These are phyloP conservation scores for Ananas comosus DNA, from an alignment of 176 grass and related monocot species.

Conservation along the genomic window DNA sequence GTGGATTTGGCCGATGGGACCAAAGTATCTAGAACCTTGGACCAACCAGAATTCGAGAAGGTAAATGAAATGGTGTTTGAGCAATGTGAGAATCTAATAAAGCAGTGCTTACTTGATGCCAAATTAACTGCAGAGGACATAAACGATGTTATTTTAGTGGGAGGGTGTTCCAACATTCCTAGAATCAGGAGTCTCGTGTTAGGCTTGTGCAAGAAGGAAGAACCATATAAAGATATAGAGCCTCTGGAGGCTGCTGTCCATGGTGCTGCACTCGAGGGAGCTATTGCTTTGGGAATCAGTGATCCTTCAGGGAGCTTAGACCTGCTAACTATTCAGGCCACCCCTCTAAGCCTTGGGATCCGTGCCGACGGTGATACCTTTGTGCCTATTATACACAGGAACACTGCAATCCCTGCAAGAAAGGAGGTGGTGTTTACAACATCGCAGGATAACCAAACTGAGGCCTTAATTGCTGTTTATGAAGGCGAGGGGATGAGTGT, in stretches of 20 bases:
- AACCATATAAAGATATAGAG: slow-evolving; percentile 33
- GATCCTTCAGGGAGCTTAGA: slow-evolving; percentile 50
- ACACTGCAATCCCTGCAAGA: slow-evolving; percentile 46
- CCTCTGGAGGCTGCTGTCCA: slow-evolving; percentile 47
- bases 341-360: slow-evolving; percentile 49
- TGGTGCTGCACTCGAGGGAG: slow-evolving; percentile 58
- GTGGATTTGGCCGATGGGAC: slow-evolving; percentile 32
- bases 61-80: slow-evolving; percentile 37
- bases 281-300: slow-evolving; percentile 46
- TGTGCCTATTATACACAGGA: slow-evolving; percentile 31
- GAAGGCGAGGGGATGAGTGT: slow-evolving; percentile 43
- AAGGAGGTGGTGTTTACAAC: slow-evolving; percentile 55
- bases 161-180: slow-evolving; percentile 50
- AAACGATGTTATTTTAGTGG: slow-evolving; percentile 56
- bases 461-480: slow-evolving; percentile 49
- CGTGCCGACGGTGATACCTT: slow-evolving; percentile 19
- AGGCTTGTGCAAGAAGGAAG: slow-evolving; percentile 40
- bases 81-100: slow-evolving; percentile 40
- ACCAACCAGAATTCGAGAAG: slow-evolving; percentile 41
- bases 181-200: slow-evolving; percentile 49
- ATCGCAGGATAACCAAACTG: slow-evolving; percentile 33
- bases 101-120: slow-evolving; percentile 40
- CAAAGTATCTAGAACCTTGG: slow-evolving; percentile 26
- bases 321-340: slow-evolving; percentile 50
- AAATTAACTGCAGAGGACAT: slow-evolving; percentile 37